phyloP scores from a whole-genome alignment of 2,329 filamentous ascomycete genomes.

The Phoma sp. region DNA sequence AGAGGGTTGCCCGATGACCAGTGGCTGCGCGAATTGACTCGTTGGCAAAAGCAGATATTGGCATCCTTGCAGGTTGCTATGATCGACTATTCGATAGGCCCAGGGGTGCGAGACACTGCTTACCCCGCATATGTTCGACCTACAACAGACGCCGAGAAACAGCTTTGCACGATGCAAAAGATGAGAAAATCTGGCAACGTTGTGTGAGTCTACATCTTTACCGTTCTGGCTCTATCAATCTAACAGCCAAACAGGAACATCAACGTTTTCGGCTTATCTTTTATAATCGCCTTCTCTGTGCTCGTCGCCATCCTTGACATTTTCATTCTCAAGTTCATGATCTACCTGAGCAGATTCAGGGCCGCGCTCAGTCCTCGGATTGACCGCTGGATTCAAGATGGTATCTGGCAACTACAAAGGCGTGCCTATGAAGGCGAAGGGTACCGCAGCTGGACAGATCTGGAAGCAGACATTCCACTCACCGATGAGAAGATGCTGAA shows the following conservation, averaged over 20 bases:
- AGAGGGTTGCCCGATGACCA: conserved; percentile 21
- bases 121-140: background rate
- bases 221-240: background rate
- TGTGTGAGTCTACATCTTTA: conserved; percentile 17
- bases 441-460: conserved; percentile 18
- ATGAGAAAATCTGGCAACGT: conserved; percentile 30
- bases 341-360: conserved; percentile 24
- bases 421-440: conserved; percentile 31
- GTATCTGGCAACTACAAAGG: conserved; percentile 33
- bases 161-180: conserved; percentile 21
- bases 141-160: conserved; percentile 16
- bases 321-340: conserved; percentile 22
- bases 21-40: conserved; percentile 27
- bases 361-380: conserved; percentile 25
- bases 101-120: conserved; percentile 4
- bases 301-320: conserved; percentile 22
- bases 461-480: conserved; percentile 26
- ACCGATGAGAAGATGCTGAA: conserved; percentile 16
- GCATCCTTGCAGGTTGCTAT: conserved; percentile 20
- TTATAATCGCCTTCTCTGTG: conserved; percentile 22
- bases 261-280: conserved; percentile 30
- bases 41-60: conserved; percentile 28
- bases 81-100: conserved; percentile 22
- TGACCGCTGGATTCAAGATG: conserved; percentile 37
- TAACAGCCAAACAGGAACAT: conserved; percentile 23